Evolutionary conservation across 148 eudicot genomes (phyloP), one percentile per base, ranked within the genome.

Genomic region (Dianthus caryophyllus): DNA sequence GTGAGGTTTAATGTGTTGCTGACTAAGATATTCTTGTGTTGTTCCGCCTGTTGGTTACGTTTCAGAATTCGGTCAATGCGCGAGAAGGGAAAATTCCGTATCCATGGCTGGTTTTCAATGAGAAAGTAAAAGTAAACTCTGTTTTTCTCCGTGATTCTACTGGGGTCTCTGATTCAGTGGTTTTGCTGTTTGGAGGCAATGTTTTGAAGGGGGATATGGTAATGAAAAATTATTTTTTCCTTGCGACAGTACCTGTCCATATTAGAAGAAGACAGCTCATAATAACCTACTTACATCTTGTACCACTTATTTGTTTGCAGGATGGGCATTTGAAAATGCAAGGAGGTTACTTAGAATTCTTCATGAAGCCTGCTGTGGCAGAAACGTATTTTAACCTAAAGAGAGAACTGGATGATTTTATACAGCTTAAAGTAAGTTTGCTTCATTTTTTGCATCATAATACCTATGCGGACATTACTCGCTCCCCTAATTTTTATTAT

Each of bases 41-140:
- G 20, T 75, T 30, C 47, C 47, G 44, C 4, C 50, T 65, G 41
- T 67, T 17, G 5, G 21, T 68, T 44, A 60, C 25, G 33, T 70
- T 25, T 49, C 73, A 81, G 84, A 78, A 81, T 54, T 81, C 84
- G 41, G 76, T 77, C 53, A 93, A 89, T 76, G 95, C 95, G 52
- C 88, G 86, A 49, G 85, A 85, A 58, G 76, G 84, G 48, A 84
- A 58, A 61, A 87, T 93, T 70, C 98, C 96, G 21, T 89, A 79
- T 73, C 98, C 98, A 59, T 93, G 98, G 98, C 80, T 93, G 41
- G 88, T 87, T 75, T 93, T 93, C 82, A 93, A 93, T 78, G 98
- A 93, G 76, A 93, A 93, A 73, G 87, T 93, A 55, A 93, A 93
- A 79, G 92, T 93, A 9, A 88, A 87, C 78, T 90, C 95, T 22